These are phyloP conservation scores for Neurospora sp. DNA, from an alignment of 495 filamentous ascomycete genomes.

Conservation along the genomic window DNA sequence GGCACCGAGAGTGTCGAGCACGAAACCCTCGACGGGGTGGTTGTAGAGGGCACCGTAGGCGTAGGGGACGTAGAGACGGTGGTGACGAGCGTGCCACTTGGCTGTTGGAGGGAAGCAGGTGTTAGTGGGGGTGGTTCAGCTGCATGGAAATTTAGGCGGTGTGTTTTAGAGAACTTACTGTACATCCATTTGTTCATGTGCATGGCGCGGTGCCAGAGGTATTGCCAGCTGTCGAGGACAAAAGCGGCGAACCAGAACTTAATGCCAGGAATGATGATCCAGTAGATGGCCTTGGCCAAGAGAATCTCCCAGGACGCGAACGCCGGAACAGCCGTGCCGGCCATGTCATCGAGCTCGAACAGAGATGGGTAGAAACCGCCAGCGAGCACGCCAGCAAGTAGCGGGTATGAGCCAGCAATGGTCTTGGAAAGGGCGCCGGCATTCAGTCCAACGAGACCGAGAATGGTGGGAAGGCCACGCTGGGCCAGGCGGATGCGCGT, in stretches of 20 bases:
- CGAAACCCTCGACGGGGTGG: constrained; percentile 84
- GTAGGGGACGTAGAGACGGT: constrained; percentile 93
- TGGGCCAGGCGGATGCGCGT: constrained; percentile 62
- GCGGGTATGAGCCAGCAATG: constrained; percentile 45
- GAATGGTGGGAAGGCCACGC: constrained; percentile 51
- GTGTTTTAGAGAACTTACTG: constrained; percentile 47
- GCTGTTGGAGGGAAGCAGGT: constrained; percentile 21
- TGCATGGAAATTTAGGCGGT: background rate
- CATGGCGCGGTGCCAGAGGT: constrained; percentile 91
- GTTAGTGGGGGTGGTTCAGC: background rate
- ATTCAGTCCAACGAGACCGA: constrained; percentile 48
- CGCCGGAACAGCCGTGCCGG: constrained; percentile 34
- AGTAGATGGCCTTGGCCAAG: constrained; percentile 67
- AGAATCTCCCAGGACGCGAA: constrained; percentile 69
- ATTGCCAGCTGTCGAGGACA: constrained; percentile 90
- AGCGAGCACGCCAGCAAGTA: constrained; percentile 56
- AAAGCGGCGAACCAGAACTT: constrained; percentile 65
- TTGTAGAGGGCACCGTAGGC: constrained; percentile 97
- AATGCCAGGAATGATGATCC: constrained; percentile 59
- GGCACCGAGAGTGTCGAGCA: constrained; percentile 83
- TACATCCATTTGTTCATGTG: constrained; percentile 95
- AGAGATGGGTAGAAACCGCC: constrained; percentile 64
- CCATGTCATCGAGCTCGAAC: constrained; percentile 33
- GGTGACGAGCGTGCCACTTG: constrained; percentile 87
- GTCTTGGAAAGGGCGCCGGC: constrained; percentile 45